A percentile compares a stretch with the other conserved stretches of the same genome.
phyloP scores from a whole-genome alignment of 805 yeast species.

The Schizosaccharomyces octosporus region DNA sequence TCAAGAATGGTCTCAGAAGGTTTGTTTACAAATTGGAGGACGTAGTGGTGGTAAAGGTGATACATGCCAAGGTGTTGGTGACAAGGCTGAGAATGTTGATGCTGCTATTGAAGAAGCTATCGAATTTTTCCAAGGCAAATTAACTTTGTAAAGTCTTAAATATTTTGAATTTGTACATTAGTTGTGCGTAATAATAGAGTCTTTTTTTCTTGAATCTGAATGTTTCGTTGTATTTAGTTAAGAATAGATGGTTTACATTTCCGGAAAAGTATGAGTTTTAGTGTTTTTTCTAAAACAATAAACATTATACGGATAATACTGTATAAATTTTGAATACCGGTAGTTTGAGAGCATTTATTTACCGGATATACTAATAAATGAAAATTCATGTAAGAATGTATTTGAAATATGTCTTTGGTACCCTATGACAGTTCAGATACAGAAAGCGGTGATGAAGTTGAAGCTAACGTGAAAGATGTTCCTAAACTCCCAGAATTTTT shows the following conservation, averaged over 20 bases:
- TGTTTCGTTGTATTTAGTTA: too few relatives aligned
- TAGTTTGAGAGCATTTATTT: too few relatives aligned
- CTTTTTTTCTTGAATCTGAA: too few relatives aligned
- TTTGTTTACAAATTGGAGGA: constrained; percentile 64
- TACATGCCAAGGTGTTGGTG: constrained; percentile 92
- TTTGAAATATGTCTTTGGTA: neutral
- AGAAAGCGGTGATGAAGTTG: neutral
- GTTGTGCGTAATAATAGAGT: too few relatives aligned
- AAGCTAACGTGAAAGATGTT: neutral
- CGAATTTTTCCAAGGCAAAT: constrained; percentile 19
- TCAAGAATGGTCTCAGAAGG: constrained; percentile 41
- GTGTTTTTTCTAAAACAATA: too few relatives aligned
- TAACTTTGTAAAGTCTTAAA: neutral
- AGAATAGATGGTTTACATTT: too few relatives aligned
- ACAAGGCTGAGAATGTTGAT: constrained; percentile 40
- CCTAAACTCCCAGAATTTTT: neutral
- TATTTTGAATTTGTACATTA: neutral
- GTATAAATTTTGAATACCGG: too few relatives aligned
- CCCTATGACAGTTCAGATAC: neutral
- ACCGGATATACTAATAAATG: neutral
- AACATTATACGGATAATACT: too few relatives aligned
- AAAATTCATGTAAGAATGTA: neutral
- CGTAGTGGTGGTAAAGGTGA: constrained; percentile 97
- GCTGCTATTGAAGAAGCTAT: constrained; percentile 53
- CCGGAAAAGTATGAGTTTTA: too few relatives aligned